Evolutionary conservation across 2,329 filamentous ascomycete species (phyloP).

Genomic region (Phoma herbarum): DNA sequence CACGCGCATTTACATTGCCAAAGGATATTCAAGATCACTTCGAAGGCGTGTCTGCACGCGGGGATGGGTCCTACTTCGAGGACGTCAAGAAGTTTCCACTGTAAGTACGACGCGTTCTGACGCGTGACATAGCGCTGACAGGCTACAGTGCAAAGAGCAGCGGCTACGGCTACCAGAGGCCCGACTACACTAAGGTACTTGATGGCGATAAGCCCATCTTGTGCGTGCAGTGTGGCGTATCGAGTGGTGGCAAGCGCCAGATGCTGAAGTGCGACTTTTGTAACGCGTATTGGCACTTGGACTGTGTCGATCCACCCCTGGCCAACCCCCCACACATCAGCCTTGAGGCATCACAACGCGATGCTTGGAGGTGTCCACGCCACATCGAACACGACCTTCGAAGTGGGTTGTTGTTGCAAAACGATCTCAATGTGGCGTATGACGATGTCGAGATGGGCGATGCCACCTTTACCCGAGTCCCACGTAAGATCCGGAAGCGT

Average conservation of each 20-base stretch:
- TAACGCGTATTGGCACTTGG: slow-evolving; percentile 84
- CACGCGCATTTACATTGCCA: slow-evolving; percentile 76
- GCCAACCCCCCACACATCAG: slow-evolving; percentile 74
- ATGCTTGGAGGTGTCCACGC: slow-evolving; percentile 86
- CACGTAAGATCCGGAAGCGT: slow-evolving; percentile 59
- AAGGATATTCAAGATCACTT: slow-evolving; percentile 76
- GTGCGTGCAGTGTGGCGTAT: slow-evolving; percentile 77
- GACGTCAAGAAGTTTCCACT: slow-evolving; percentile 62
- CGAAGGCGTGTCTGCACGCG: slow-evolving; percentile 77
- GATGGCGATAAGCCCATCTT: slow-evolving; percentile 76
- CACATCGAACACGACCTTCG: slow-evolving; percentile 80
- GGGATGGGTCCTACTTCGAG: slow-evolving; percentile 84
- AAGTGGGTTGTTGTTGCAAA: slow-evolving; percentile 44
- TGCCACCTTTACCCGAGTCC: slow-evolving; percentile 37
- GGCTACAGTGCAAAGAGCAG: slow-evolving; percentile 48
- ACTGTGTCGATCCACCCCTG: slow-evolving; percentile 87
- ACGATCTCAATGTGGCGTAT: slow-evolving; percentile 43
- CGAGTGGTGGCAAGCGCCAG: slow-evolving; percentile 69
- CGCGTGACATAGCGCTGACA: slow-evolving; percentile 42
- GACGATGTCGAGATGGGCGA: slow-evolving; percentile 44
- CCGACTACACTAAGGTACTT: slow-evolving; percentile 68
- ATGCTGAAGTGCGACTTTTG: slow-evolving; percentile 91
- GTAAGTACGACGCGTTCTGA: slow-evolving; percentile 60
- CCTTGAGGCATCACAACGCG: slow-evolving; percentile 63
- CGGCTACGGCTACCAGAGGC: slow-evolving; percentile 52